Percentiles rank a stretch among this genome's conserved stretches.
Conservation (phyloP, 208 protist genomes). For the Acanthamoeba royreba region DNA sequence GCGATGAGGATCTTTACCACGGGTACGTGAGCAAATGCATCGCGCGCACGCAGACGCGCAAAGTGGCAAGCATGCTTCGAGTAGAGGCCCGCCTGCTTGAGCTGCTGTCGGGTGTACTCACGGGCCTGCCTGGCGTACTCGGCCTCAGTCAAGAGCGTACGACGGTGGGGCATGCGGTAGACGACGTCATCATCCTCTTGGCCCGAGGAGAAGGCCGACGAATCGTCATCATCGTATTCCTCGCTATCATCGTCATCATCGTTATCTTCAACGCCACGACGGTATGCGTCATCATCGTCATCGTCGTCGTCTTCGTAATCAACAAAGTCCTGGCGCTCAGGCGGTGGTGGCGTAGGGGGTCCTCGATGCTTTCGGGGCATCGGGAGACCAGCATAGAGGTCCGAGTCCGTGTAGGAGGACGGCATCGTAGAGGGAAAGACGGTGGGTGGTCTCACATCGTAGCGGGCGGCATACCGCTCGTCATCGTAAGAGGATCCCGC, state of each 20-base stretch:
- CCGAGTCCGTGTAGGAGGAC: neutral
- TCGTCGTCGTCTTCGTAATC: neutral
- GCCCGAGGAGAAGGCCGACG: too few relatives aligned
- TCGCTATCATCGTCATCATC: neutral
- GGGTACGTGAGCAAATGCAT: neutral
- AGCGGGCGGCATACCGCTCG: too few relatives aligned
- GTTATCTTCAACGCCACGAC: neutral
- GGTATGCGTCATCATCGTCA: neutral
- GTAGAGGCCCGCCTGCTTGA: constrained; percentile 32
- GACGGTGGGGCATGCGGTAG: neutral
- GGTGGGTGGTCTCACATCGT: neutral
- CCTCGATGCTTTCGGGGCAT: neutral
- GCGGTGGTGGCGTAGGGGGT: too few relatives aligned
- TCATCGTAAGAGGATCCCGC: neutral
- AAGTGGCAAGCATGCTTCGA: constrained; percentile 26
- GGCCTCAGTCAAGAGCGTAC: neutral
- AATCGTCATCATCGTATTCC: neutral
- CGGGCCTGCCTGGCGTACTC: neutral
- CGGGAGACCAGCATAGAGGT: neutral
- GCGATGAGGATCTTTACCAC: constrained; percentile 31
- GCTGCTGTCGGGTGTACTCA: neutral
- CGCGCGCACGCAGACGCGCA: neutral
- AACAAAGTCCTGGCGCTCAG: neutral
- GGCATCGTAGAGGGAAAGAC: neutral
- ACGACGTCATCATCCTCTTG: neutral